Conservation (phyloP, 2,329 filamentous ascomycete genomes). For the Raffaelea ambrosiae region DNA sequence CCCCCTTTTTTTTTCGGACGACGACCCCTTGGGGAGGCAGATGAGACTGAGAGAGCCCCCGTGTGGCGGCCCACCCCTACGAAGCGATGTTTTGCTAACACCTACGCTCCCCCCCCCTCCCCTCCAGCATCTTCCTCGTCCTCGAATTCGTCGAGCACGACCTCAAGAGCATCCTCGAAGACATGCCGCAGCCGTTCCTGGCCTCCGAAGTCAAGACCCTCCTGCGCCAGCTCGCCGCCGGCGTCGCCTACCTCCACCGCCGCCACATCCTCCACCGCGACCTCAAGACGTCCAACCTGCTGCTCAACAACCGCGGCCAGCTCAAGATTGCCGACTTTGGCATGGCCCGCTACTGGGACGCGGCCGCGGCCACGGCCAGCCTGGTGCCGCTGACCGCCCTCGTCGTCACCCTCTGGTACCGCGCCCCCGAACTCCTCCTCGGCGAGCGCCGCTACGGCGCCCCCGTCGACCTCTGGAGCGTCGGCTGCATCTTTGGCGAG, state of each 20-base stretch:
- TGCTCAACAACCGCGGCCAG: constrained; percentile 89
- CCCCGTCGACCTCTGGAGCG: constrained; percentile 88
- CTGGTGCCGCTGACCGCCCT: constrained; percentile 55
- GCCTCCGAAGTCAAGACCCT: constrained; percentile 89
- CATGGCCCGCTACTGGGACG: constrained; percentile 72
- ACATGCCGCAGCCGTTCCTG: constrained; percentile 90
- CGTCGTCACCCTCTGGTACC: constrained; percentile 96
- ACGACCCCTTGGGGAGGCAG: too few species aligned
- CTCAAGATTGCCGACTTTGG: constrained; percentile 97
- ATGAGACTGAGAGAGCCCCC: too few species aligned
- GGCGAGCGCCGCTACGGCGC: constrained; percentile 67
- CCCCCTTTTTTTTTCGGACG: too few species aligned
- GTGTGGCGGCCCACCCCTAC: too few species aligned
- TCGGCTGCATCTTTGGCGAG: constrained; percentile 94
- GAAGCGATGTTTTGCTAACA: too few species aligned
- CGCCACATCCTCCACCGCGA: constrained; percentile 91
- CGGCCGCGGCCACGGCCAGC: constrained; percentile 44
- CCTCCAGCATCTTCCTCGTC: constrained; percentile 65
- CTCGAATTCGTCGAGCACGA: constrained; percentile 98
- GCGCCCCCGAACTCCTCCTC: constrained; percentile 80
- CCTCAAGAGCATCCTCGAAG: constrained; percentile 82
- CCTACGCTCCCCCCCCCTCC: too few species aligned
- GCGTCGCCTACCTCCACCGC: constrained; percentile 76
- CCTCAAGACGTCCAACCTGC: constrained; percentile 86
- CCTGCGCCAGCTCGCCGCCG: constrained; percentile 71